phyloP scores from a whole-genome alignment of 176 grass and related monocot species.

The Ananas comosus region DNA sequence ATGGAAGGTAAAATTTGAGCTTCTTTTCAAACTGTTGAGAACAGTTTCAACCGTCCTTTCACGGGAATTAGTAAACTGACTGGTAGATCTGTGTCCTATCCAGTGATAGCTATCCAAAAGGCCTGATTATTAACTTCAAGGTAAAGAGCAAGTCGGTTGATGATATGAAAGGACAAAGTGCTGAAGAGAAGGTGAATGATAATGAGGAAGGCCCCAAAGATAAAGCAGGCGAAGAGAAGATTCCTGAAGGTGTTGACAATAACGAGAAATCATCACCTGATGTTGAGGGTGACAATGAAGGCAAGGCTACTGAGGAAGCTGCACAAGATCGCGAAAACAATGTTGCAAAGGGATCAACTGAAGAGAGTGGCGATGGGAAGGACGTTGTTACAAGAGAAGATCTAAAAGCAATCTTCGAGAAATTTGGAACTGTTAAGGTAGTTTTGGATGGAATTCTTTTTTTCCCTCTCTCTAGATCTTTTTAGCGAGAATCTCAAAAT shows the following conservation, averaged over 20 bases:
- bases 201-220: constrained; percentile 10
- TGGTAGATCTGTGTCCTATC: constrained; percentile 8
- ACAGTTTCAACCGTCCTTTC: constrained; percentile 5
- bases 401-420: constrained; percentile 52
- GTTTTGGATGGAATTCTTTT: constrained; percentile 4
- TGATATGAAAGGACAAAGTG: constrained; percentile 28
- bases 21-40: constrained; percentile 9
- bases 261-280: constrained; percentile 26
- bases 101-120: constrained; percentile 69
- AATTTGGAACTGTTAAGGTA: constrained; percentile 93
- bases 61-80: constrained; percentile 6
- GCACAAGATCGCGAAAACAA: constrained; percentile 19
- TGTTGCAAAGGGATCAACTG: constrained; percentile 14
- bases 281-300: constrained; percentile 20
- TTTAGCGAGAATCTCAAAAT: too few relatives aligned
- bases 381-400: constrained; percentile 60
- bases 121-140: constrained; percentile 78
- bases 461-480: neutral
- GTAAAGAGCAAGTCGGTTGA: constrained; percentile 47
- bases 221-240: constrained; percentile 29
- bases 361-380: constrained; percentile 20
- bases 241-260: constrained; percentile 16
- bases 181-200: constrained; percentile 27
- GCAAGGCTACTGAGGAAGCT: constrained; percentile 11
- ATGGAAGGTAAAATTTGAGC: constrained; percentile 40